Conservation (phyloP, 2,329 filamentous ascomycete species). For the Tolypocladium ophioglossoides region DNA sequence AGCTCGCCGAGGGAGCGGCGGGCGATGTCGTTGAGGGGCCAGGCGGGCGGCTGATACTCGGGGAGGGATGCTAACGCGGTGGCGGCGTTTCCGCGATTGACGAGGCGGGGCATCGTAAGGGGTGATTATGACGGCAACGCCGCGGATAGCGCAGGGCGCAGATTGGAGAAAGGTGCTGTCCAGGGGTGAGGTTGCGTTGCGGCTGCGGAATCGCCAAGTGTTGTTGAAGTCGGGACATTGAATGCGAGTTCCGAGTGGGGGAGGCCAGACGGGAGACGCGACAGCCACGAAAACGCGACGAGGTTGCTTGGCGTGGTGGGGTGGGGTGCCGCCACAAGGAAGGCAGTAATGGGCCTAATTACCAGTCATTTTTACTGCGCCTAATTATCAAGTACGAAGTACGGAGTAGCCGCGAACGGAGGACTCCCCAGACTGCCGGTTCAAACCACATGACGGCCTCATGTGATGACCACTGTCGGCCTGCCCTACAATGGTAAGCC, state of each 20-base stretch:
- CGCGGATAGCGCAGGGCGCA: background rate
- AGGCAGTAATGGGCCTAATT: too few relatives aligned
- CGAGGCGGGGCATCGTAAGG: conserved; percentile 21
- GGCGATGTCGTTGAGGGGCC: conserved; percentile 29
- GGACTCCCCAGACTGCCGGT: too few relatives aligned
- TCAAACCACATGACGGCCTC: too few relatives aligned
- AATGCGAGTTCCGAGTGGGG: background rate
- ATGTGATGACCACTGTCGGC: too few relatives aligned
- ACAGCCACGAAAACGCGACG: background rate
- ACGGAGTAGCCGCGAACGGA: too few relatives aligned
- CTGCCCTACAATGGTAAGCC: background rate
- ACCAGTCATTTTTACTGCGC: background rate
- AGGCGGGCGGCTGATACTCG: conserved; percentile 37
- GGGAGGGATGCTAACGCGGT: conserved; percentile 24
- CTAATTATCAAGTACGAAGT: too few relatives aligned
- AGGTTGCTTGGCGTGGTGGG: background rate
- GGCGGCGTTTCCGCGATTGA: conserved; percentile 13
- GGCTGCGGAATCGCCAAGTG: too few relatives aligned
- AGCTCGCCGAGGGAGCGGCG: conserved; percentile 32
- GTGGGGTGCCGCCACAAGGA: background rate
- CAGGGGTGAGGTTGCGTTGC: background rate
- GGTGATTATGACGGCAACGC: background rate
- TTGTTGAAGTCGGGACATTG: too few relatives aligned
- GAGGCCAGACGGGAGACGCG: background rate
- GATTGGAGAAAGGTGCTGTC: background rate